Percentiles rank a stretch among this genome's conserved stretches.
Conservation (phyloP, 306 rosid species). For the Castanea sativa region DNA sequence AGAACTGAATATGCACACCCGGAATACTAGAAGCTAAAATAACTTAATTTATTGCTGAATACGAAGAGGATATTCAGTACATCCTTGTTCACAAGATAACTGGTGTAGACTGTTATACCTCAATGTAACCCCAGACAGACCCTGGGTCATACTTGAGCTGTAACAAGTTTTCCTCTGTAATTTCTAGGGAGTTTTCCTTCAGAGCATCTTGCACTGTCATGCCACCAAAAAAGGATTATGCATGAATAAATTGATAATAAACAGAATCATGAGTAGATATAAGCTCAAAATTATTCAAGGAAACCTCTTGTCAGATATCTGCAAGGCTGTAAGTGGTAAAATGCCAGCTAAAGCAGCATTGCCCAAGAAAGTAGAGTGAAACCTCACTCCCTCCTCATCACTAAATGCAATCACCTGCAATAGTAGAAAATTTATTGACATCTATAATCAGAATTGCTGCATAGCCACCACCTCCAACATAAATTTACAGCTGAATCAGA, state of each 20-base stretch:
- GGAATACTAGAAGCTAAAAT: not conserved
- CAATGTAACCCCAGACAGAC: conserved; percentile 87
- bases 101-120: conserved; percentile 42
- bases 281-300: conserved; percentile 11
- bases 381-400: conserved; percentile 96
- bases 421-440: conserved; percentile 4
- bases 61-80: not conserved
- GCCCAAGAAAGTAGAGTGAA: conserved; percentile 91
- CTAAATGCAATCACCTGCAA: conserved; percentile 90
- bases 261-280: not conserved
- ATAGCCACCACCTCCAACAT: not conserved
- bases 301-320: conserved; percentile 80
- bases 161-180: conserved; percentile 58
- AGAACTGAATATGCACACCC: not conserved
- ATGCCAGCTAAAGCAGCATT: conserved; percentile 85
- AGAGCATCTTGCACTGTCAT: conserved; percentile 56
- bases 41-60: not conserved
- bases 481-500: not conserved
- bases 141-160: conserved; percentile 78
- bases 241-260: conserved; percentile 14
- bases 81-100: not conserved
- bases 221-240: conserved; percentile 49
- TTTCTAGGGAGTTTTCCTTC: conserved; percentile 54
- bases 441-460: not conserved
- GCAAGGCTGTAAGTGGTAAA: conserved; percentile 62